Conservation (phyloP, 306 rosid species). For the Potentilla sterilis region DNA sequence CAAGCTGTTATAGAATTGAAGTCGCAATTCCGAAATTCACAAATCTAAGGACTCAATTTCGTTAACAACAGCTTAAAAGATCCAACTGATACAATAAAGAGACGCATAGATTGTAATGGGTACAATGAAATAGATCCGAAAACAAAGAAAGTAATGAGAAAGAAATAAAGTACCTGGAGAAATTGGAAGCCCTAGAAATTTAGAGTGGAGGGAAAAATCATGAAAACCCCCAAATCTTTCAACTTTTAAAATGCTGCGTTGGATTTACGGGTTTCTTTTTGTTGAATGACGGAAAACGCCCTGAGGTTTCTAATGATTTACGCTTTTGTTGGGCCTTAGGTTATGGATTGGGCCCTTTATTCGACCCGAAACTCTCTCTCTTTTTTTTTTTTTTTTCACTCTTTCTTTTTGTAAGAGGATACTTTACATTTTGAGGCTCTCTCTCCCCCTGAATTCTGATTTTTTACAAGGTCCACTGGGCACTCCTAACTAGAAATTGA, state of each 20-base stretch:
- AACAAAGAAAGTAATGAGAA: background rate
- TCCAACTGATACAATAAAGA: background rate
- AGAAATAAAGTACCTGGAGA: slow-evolving; percentile 11
- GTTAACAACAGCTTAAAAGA: background rate
- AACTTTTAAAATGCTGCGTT: slow-evolving; percentile 6
- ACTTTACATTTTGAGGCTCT: too few relatives aligned
- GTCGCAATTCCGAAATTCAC: background rate
- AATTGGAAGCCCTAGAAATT: slow-evolving; percentile 18
- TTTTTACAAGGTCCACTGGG: too few relatives aligned
- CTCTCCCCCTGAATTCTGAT: too few relatives aligned
- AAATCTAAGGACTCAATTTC: background rate
- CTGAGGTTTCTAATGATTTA: background rate
- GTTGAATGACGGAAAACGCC: background rate
- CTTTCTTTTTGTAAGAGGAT: too few relatives aligned
- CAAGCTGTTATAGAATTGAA: background rate
- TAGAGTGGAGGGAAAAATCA: background rate
- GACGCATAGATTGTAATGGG: background rate
- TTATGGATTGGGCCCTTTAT: background rate
- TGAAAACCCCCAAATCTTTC: slow-evolving; percentile 4
- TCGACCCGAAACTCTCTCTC: too few relatives aligned
- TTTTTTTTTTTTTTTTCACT: too few relatives aligned
- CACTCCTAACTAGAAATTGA: too few relatives aligned
- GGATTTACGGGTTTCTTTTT: slow-evolving; percentile 8
- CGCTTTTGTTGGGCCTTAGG: background rate
- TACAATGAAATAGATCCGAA: background rate